These are phyloP conservation scores for Gaultheria prostrata DNA, from an alignment of 148 eudicot species.

Conservation along the genomic window DNA sequence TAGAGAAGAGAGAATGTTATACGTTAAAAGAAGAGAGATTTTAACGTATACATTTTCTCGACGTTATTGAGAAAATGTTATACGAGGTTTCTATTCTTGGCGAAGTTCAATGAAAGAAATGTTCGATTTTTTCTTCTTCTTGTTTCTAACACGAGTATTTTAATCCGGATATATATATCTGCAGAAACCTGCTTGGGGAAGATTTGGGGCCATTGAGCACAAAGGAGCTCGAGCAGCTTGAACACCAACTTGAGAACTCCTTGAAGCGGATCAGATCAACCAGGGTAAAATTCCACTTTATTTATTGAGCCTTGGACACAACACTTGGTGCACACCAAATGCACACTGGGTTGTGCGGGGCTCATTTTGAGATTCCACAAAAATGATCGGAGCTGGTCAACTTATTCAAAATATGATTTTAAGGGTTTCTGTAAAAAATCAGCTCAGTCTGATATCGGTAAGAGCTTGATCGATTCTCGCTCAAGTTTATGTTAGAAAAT, in stretches of 20 bases:
- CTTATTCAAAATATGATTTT: no score
- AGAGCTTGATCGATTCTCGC: no score
- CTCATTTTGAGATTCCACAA: no score
- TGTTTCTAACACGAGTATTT: neutral
- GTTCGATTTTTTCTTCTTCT: neutral
- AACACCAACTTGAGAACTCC: constrained; percentile 61
- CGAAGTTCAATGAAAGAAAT: neutral
- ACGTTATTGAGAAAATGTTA: neutral
- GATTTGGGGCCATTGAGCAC: constrained; percentile 52
- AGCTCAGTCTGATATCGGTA: no score
- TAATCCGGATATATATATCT: neutral
- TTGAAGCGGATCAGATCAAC: constrained; percentile 60
- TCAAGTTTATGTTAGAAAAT: no score
- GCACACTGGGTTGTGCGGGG: no score
- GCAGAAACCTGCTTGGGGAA: constrained; percentile 68
- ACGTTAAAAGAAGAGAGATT: no score
- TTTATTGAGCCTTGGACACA: no score
- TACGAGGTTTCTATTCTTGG: neutral
- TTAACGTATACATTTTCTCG: no score
- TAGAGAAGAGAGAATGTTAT: neutral
- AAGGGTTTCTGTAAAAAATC: no score
- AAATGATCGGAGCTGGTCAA: no score
- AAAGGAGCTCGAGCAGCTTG: constrained; percentile 72
- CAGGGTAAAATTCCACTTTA: constrained; percentile 35
- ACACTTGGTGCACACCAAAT: no score